Evolutionary conservation across 352 stramenopile species (phyloP), one percentile per base, ranked within the genome.

Genomic region (Phytophthora parvispora): DNA sequence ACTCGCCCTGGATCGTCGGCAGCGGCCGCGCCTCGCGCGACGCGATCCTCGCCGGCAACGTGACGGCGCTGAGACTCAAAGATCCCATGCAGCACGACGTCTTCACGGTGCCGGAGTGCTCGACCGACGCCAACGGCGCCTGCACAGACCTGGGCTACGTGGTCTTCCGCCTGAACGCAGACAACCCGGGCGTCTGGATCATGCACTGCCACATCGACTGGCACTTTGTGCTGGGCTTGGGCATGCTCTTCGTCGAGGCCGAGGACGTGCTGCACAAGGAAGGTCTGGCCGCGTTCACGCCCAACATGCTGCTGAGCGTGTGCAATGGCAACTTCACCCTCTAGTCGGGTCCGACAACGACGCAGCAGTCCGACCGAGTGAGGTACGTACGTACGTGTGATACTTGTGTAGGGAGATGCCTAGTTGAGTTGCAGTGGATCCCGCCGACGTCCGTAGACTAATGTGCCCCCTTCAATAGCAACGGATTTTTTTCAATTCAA

Each of bases 131-230:
- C 2, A 25, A 10, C 2, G 69, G 60, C 4, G 60, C 68, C 4
- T 86, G 78, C 25, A 70, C 63, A 6, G 64, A 81, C 27, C 34
- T 77, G 13, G 77, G 77, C 45, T 85, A 80, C 45, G 67, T 79
- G 28, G 54, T 84, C 16, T 72, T 78, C 32, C 75, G 78, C n/a
- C 15, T 84, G n/a, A 69, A 75, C 12, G 67, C 76, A 12, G 69
- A 83, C 64, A 84, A 86, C 43, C 72, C 78, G 4, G 78, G 78
- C 10, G 76, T 77, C 28, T 86, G 78, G 78, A 60, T 86, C 16
- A 75, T 86, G 47, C 78, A 86, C 60, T 86, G 78, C 50, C 78
- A 86, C 63, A 86, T 86, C 59, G 78, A 86, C 36, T 80, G 73
- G 75, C 72, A 85, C 58, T 77, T 83, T 58, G 64, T 75, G 22